phyloP scores from a whole-genome alignment of 345 rosid genomes.

The Turritis glabra region DNA sequence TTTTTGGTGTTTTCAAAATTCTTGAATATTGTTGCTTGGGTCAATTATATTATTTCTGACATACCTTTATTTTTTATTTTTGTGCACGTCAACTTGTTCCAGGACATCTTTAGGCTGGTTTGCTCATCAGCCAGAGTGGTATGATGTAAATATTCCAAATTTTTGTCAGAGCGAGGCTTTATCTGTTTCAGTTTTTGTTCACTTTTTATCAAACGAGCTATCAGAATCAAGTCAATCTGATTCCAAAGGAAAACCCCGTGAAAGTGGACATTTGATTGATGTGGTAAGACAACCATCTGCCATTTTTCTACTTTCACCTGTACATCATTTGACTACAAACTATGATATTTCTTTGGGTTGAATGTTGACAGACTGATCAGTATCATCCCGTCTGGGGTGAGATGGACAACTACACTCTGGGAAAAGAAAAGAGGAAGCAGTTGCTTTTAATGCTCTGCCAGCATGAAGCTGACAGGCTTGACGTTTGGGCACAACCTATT shows the following conservation, averaged over 20 bases:
- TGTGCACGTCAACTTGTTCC: slow-evolving; percentile 38
- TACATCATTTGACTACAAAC: slow-evolving; percentile 12
- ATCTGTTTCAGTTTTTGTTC: slow-evolving; percentile 77
- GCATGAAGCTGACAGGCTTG: slow-evolving; percentile 99
- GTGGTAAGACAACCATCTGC: slow-evolving; percentile 47
- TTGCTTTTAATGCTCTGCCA: slow-evolving; percentile 95
- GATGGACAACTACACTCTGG: slow-evolving; percentile 75
- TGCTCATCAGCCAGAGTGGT: slow-evolving; percentile 96
- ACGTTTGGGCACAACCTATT: slow-evolving; percentile 97
- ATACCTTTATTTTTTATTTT: neutral
- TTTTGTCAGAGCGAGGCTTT: slow-evolving; percentile 86
- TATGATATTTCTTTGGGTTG: slow-evolving; percentile 21
- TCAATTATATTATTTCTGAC: neutral
- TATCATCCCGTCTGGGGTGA: slow-evolving; percentile 97
- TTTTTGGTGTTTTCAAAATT: slow-evolving; percentile 8
- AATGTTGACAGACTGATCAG: slow-evolving; percentile 60
- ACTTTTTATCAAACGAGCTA: slow-evolving; percentile 72
- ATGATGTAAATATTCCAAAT: slow-evolving; percentile 60
- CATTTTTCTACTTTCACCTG: neutral
- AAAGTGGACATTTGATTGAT: slow-evolving; percentile 61
- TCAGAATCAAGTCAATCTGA: slow-evolving; percentile 60
- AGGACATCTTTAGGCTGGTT: slow-evolving; percentile 98
- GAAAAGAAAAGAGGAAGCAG: slow-evolving; percentile 88
- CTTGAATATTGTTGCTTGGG: slow-evolving; percentile 5
- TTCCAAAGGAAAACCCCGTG: slow-evolving; percentile 60